phyloP scores from a whole-genome alignment of 208 protist genomes.

The Herpetomonas tarakana region DNA sequence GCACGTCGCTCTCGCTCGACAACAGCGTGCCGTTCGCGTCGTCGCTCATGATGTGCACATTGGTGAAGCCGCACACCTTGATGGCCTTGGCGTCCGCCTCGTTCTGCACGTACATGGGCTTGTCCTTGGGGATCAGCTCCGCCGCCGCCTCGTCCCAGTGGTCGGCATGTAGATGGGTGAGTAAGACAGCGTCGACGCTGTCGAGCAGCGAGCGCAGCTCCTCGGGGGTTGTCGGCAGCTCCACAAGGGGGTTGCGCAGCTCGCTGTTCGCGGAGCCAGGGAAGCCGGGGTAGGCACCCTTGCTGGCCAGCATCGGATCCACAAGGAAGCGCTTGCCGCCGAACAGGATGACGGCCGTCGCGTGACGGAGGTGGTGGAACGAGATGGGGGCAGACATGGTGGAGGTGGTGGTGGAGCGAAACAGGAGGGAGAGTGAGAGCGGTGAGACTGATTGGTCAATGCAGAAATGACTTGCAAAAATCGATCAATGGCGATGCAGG shows the following conservation, averaged over 20 bases:
- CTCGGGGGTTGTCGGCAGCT: slow-evolving; percentile 17
- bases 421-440: no score
- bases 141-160: slow-evolving; percentile 20
- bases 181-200: slow-evolving; percentile 13
- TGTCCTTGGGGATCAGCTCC: slow-evolving; percentile 10
- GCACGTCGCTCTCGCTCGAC: slow-evolving; percentile 10
- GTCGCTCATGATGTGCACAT: slow-evolving; percentile 11
- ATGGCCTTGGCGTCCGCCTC: slow-evolving; percentile 9
- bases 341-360: not conserved
- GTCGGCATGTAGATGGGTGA: slow-evolving; percentile 15
- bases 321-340: not conserved
- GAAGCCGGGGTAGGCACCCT: slow-evolving; percentile 19
- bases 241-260: slow-evolving; percentile 21
- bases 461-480: no score
- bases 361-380: not conserved
- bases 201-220: slow-evolving; percentile 9
- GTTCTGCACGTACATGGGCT: slow-evolving; percentile 9
- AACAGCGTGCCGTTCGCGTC: slow-evolving; percentile 8
- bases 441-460: no score
- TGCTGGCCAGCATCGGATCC: slow-evolving; percentile 15
- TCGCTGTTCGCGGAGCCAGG: slow-evolving; percentile 14
- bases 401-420: no score
- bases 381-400: not conserved
- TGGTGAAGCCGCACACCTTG: slow-evolving; percentile 14
- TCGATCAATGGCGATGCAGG: no score